Evolutionary conservation across 768 basidiomycete genomes (phyloP).

Genomic region (Harrya chromipes): DNA sequence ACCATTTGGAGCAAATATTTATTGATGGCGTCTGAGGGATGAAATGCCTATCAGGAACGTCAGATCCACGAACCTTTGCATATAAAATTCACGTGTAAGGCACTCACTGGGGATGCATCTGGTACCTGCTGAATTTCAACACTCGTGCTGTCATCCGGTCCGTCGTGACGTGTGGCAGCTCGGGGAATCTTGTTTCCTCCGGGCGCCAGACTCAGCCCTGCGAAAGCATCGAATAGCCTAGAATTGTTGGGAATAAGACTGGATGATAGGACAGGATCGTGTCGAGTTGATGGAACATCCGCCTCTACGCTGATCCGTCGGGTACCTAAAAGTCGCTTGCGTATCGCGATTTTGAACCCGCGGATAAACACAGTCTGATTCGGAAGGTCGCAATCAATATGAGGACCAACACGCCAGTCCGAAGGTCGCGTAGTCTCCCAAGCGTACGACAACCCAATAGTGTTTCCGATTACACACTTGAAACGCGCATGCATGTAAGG

Average conservation of each 20-base stretch:
- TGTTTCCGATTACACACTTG: slow-evolving; percentile 1
- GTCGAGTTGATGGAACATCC: not conserved
- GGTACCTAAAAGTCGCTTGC: not conserved
- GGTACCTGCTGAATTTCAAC: not conserved
- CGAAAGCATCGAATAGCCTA: not conserved
- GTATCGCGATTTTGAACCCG: slow-evolving; percentile 17
- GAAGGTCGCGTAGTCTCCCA: slow-evolving; percentile 9
- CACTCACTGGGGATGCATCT: not conserved
- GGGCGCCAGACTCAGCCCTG: not conserved
- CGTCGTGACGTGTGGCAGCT: too few relatives aligned
- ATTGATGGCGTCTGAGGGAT: slow-evolving; percentile 15
- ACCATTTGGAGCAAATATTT: slow-evolving; percentile 2
- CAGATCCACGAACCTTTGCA: too few relatives aligned
- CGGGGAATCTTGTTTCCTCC: too few relatives aligned
- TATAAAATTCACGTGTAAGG: too few relatives aligned
- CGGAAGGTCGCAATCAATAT: not conserved
- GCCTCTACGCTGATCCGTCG: slow-evolving; percentile 4
- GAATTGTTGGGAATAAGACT: not conserved
- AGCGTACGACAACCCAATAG: slow-evolving; percentile 3
- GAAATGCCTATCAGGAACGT: slow-evolving; percentile 1
- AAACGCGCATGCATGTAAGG: slow-evolving; percentile 3
- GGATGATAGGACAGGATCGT: not conserved
- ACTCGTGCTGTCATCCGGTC: too few relatives aligned
- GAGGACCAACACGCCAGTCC: slow-evolving; percentile 6
- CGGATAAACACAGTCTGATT: slow-evolving; percentile 24